Percentiles rank a stretch among this genome's conserved stretches.
Conservation (phyloP, 371 early-diverging fungal genomes). For the Syncephalastrum racemosum region DNA sequence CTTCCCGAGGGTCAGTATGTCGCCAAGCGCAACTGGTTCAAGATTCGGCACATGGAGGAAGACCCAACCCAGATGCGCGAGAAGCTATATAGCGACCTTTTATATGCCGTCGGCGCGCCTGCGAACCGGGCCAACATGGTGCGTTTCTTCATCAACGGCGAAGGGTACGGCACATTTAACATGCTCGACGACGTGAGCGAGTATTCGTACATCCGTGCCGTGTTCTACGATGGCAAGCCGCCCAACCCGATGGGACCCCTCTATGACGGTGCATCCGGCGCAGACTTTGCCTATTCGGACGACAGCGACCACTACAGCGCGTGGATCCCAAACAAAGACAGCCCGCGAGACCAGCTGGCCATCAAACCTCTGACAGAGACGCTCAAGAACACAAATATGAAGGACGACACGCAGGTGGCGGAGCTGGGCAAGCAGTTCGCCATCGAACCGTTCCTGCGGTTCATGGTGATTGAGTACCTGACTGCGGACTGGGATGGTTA, state of each 20-base stretch:
- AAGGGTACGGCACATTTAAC: conserved; percentile 55
- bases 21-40: conserved; percentile 51
- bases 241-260: conserved; percentile 48
- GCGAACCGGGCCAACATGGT: conserved; percentile 54
- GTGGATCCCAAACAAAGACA: conserved; percentile 27
- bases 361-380: conserved; percentile 25
- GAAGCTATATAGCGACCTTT: conserved; percentile 52
- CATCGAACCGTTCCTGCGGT: conserved; percentile 39
- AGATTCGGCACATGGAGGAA: conserved; percentile 58
- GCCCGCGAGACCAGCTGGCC: conserved; percentile 20
- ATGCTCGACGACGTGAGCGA: conserved; percentile 51
- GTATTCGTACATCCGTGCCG: conserved; percentile 48
- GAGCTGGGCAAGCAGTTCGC: conserved; percentile 28
- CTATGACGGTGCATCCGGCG: conserved; percentile 56
- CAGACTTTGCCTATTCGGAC: conserved; percentile 42
- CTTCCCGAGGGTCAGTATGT: conserved; percentile 29
- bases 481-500: conserved; percentile 50
- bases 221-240: conserved; percentile 45
- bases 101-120: conserved; percentile 49
- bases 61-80: conserved; percentile 64
- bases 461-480: conserved; percentile 50
- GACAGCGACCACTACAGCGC: conserved; percentile 30
- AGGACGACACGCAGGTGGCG: conserved; percentile 32
- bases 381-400: conserved; percentile 25
- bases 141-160: conserved; percentile 52